Evolutionary conservation across 768 basidiomycete species (phyloP).

Genomic region (Hemileccinum impolitum): DNA sequence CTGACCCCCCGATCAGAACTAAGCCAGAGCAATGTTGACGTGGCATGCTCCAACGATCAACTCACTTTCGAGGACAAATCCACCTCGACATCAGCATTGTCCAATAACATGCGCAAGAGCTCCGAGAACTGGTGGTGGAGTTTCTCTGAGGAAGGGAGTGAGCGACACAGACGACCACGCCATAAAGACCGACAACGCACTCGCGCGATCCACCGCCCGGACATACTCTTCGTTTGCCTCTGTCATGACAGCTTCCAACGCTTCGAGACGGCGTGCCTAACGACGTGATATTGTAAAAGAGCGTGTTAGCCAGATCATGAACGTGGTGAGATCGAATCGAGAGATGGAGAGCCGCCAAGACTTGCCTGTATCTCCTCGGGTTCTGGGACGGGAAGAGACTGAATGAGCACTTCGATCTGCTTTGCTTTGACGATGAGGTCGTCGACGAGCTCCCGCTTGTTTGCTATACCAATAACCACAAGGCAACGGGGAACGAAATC

Average conservation of each 20-base stretch:
- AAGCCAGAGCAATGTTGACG: neutral
- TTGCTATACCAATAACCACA: constrained; percentile 45
- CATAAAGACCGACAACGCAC: constrained; percentile 41
- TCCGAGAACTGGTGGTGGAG: constrained; percentile 61
- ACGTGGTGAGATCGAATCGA: neutral
- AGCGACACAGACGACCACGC: neutral
- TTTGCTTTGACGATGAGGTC: constrained; percentile 87
- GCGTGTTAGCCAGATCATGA: too few species aligned
- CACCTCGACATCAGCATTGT: constrained; percentile 43
- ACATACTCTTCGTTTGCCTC: constrained; percentile 74
- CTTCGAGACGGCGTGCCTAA: constrained; percentile 64
- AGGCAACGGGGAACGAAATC: neutral
- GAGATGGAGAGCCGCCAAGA: neutral
- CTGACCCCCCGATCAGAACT: too few species aligned
- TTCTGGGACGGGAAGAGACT: constrained; percentile 75
- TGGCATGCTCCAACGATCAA: neutral
- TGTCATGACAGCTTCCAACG: constrained; percentile 67
- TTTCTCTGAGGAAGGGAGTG: constrained; percentile 38
- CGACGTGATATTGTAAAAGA: too few species aligned
- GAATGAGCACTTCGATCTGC: constrained; percentile 82
- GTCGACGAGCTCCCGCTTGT: constrained; percentile 77
- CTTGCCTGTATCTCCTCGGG: constrained; percentile 68
- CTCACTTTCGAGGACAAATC: constrained; percentile 12
- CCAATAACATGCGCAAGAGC: constrained; percentile 53
- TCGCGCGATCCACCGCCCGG: constrained; percentile 68